Conservation (phyloP, 129 eudicot species). For the Flaveria sonorensis region DNA sequence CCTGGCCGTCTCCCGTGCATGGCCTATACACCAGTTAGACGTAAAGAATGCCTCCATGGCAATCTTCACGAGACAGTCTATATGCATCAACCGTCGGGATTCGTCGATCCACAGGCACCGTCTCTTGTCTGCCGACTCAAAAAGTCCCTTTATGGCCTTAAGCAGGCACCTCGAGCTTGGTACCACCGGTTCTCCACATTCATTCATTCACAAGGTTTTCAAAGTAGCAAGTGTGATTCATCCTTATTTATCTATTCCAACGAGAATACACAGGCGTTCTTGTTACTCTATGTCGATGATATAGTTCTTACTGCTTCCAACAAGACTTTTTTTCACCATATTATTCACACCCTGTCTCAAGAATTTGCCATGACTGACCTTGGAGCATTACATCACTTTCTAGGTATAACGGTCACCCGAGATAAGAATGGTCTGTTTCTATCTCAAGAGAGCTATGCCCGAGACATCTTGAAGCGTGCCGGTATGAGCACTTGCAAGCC, state of each 20-base stretch:
- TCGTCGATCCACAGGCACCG: neutral
- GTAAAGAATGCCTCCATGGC: too few relatives aligned
- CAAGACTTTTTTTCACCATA: neutral
- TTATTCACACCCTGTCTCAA: neutral
- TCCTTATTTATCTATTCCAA: too few relatives aligned
- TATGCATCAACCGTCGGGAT: constrained; percentile 9
- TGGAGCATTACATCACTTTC: neutral
- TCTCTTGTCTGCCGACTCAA: neutral
- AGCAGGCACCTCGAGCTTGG: constrained; percentile 15
- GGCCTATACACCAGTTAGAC: too few relatives aligned
- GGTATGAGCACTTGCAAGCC: neutral
- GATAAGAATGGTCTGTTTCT: neutral
- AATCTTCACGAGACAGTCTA: too few relatives aligned
- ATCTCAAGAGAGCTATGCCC: neutral
- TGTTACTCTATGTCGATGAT: too few relatives aligned
- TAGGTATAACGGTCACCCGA: neutral
- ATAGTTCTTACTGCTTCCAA: neutral
- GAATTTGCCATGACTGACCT: neutral
- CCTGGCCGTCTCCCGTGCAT: neutral
- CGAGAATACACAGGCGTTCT: too few relatives aligned
- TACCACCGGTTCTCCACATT: neutral
- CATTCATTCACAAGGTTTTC: too few relatives aligned
- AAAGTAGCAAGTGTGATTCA: too few relatives aligned
- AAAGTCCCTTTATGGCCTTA: neutral
- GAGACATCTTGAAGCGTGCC: too few relatives aligned